Evolutionary conservation across 257 asterid genomes (phyloP).

Genomic region (Gentiana macrophylla): DNA sequence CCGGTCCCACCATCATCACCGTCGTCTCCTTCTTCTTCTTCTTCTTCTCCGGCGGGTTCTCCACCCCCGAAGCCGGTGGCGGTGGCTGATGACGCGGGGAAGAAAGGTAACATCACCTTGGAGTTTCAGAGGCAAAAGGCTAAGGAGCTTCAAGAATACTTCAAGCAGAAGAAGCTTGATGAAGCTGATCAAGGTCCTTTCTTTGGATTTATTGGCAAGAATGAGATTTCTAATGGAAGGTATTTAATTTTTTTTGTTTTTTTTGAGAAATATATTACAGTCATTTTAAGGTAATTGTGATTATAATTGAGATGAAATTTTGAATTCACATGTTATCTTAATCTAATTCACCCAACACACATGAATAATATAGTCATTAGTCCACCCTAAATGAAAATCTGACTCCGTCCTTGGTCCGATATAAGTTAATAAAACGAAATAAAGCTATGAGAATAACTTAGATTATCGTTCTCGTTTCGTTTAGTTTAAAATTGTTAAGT

Average conservation of each 20-base stretch:
- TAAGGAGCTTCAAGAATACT: slow-evolving; percentile 83
- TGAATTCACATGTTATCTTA: no score
- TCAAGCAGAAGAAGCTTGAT: slow-evolving; percentile 86
- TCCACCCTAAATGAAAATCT: no score
- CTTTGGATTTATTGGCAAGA: slow-evolving; percentile 83
- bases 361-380: no score
- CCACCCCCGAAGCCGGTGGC: slow-evolving; percentile 29
- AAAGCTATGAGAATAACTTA: no score
- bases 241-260: slow-evolving; percentile 5
- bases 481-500: no score
- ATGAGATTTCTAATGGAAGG: slow-evolving; percentile 96
- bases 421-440: no score
- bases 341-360: no score
- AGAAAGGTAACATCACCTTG: slow-evolving; percentile 44
- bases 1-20: slow-evolving; percentile 66
- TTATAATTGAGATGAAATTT: no score
- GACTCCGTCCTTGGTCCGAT: no score
- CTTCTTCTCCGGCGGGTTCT: slow-evolving; percentile 18
- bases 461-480: no score
- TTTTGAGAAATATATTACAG: no score
- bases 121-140: slow-evolving; percentile 98
- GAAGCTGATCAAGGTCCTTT: slow-evolving; percentile 83
- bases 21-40: slow-evolving; percentile 19
- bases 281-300: no score
- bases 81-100: slow-evolving; percentile 34